phyloP scores from a whole-genome alignment of 805 yeast genomes.

The Nematodospora valgi region DNA sequence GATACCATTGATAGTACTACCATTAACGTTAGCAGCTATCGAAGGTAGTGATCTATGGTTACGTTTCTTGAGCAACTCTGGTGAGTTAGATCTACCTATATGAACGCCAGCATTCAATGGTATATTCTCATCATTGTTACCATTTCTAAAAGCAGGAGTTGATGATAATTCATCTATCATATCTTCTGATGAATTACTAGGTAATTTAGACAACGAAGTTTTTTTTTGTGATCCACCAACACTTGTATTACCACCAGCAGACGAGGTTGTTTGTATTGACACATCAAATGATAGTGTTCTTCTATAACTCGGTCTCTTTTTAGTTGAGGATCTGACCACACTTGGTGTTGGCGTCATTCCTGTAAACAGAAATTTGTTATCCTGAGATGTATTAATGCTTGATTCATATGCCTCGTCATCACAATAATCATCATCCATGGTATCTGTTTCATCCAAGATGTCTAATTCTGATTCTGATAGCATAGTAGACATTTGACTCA shows the following conservation, averaged over 20 bases:
- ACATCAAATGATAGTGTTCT: constrained; percentile 34
- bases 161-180: not conserved
- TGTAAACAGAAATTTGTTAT: constrained; percentile 13
- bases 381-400: constrained; percentile 34
- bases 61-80: constrained; percentile 5
- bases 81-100: constrained; percentile 7
- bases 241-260: constrained; percentile 15
- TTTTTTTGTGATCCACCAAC: constrained; percentile 12
- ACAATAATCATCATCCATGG: constrained; percentile 33
- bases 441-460: constrained; percentile 36
- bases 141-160: not conserved
- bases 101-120: not conserved
- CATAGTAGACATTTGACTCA: constrained; percentile 38
- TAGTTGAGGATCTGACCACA: constrained; percentile 3
- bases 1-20: not conserved
- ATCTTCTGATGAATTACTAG: constrained; percentile 38
- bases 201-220: constrained; percentile 29
- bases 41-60: not conserved
- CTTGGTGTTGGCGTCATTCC: constrained; percentile 14
- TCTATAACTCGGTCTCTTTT: constrained; percentile 29
- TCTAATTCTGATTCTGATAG: constrained; percentile 42
- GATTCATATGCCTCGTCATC: constrained; percentile 38
- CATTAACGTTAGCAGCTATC: no score
- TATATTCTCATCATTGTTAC: not conserved
- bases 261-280: constrained; percentile 30